These are phyloP conservation scores for Ophiocordyceps polyrhachis-furcata DNA, from an alignment of 2,329 filamentous ascomycete genomes.

Conservation along the genomic window DNA sequence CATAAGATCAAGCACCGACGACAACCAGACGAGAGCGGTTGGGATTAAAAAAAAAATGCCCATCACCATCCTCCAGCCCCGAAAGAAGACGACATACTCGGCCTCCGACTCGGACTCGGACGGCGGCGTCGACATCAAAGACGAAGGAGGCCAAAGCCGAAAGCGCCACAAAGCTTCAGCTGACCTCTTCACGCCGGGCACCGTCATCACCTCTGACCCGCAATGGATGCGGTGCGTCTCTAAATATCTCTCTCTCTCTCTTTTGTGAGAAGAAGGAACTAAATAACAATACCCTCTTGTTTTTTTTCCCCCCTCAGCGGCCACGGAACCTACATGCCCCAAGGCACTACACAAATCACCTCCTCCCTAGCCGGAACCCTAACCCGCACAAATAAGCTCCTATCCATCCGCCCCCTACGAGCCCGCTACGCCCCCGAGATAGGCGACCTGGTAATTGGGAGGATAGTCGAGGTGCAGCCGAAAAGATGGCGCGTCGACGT, in stretches of 20 bases:
- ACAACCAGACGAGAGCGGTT: background rate
- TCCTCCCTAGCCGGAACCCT: constrained; percentile 83
- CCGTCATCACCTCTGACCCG: constrained; percentile 73
- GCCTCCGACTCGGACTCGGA: constrained; percentile 23
- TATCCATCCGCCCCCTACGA: constrained; percentile 76
- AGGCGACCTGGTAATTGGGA: constrained; percentile 82
- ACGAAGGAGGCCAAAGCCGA: constrained; percentile 29
- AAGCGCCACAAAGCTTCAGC: constrained; percentile 12
- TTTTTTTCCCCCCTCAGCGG: no score
- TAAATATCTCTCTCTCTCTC: background rate
- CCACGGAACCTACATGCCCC: constrained; percentile 70
- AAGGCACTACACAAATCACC: constrained; percentile 48
- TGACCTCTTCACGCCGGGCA: constrained; percentile 70
- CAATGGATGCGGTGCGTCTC: constrained; percentile 71
- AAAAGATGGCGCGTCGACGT: constrained; percentile 92
- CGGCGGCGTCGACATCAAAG: constrained; percentile 25
- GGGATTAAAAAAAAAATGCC: constrained; percentile 23
- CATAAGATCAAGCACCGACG: background rate
- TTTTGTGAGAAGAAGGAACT: background rate
- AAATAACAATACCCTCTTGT: no score
- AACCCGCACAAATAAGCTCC: constrained; percentile 87
- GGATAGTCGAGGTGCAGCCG: constrained; percentile 88
- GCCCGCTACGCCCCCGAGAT: constrained; percentile 93
- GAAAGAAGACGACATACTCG: constrained; percentile 5
- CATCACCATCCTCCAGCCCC: constrained; percentile 26